These are phyloP conservation scores for Leccinum boreale DNA, from an alignment of 768 basidiomycete species.

Conservation along the genomic window DNA sequence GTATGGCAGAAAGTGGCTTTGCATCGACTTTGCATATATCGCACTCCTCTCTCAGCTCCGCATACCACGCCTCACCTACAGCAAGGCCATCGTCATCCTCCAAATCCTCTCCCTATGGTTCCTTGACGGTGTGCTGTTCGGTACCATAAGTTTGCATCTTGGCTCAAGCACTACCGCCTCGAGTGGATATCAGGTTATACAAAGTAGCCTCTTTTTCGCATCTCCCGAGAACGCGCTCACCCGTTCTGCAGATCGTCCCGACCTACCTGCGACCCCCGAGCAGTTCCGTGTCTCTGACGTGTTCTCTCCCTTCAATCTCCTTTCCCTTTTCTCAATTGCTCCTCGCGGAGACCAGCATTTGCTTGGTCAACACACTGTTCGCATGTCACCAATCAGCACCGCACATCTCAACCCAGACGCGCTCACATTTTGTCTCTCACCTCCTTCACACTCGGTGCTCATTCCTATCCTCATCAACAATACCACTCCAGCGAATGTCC, in stretches of 20 bases:
- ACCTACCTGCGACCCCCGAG: constrained; percentile 42
- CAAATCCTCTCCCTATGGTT: constrained; percentile 62
- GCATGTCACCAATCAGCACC: constrained; percentile 91
- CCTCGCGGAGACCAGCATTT: constrained; percentile 53
- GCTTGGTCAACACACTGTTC: constrained; percentile 86
- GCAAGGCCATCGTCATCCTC: constrained; percentile 56
- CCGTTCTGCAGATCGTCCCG: constrained; percentile 28
- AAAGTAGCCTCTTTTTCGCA: constrained; percentile 28
- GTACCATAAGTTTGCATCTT: constrained; percentile 61
- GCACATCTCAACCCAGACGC: constrained; percentile 81
- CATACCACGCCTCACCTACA: constrained; percentile 72
- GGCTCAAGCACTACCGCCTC: constrained; percentile 24
- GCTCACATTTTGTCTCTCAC: constrained; percentile 70
- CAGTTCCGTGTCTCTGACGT: constrained; percentile 48
- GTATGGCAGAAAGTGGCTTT: constrained; percentile 68
- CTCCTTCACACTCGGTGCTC: constrained; percentile 51
- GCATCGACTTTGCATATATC: constrained; percentile 63
- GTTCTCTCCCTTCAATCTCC: constrained; percentile 48
- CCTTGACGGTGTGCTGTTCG: constrained; percentile 68
- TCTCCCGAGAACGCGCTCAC: constrained; percentile 1
- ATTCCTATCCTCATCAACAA: constrained; percentile 90
- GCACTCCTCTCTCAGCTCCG: constrained; percentile 56
- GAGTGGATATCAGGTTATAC: constrained; percentile 20
- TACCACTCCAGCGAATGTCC: constrained; percentile 67
- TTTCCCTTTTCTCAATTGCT: constrained; percentile 39